These are phyloP conservation scores for Avena atlantica DNA, from an alignment of 176 grass and related monocot genomes.

Conservation along the genomic window DNA sequence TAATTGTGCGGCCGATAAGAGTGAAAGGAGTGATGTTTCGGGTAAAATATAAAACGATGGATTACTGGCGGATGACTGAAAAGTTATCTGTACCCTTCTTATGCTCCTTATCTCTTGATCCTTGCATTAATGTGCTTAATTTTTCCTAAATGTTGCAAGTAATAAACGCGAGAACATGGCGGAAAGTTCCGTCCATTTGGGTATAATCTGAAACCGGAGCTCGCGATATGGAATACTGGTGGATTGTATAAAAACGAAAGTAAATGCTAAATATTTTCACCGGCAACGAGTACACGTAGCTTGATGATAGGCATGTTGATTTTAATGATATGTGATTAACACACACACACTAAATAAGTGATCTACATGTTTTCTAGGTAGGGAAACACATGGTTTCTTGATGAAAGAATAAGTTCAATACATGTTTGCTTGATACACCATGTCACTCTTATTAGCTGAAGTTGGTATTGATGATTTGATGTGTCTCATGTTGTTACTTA, in stretches of 20 bases:
- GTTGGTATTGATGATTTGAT: not conserved
- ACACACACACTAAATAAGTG: not conserved
- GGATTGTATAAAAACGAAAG: not conserved
- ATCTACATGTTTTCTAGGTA: not conserved
- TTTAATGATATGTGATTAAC: not conserved
- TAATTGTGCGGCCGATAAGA: not conserved
- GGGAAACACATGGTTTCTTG: not conserved
- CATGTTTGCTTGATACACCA: not conserved
- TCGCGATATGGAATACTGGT: not conserved
- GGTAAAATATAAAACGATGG: not conserved
- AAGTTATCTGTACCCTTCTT: not conserved
- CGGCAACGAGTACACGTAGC: not conserved
- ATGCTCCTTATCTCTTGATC: not conserved
- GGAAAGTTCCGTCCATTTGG: not conserved
- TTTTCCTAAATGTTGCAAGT: not conserved
- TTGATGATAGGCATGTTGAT: not conserved
- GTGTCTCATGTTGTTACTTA: not conserved
- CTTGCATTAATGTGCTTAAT: not conserved
- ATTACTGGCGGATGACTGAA: not conserved
- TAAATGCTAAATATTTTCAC: not conserved
- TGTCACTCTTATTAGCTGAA: not conserved
- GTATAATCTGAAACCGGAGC: not conserved
- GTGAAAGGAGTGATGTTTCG: not conserved
- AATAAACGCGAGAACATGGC: not conserved
- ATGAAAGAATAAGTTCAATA: not conserved